Conservation (phyloP, 768 basidiomycete species). For the Leccinum broughii region DNA sequence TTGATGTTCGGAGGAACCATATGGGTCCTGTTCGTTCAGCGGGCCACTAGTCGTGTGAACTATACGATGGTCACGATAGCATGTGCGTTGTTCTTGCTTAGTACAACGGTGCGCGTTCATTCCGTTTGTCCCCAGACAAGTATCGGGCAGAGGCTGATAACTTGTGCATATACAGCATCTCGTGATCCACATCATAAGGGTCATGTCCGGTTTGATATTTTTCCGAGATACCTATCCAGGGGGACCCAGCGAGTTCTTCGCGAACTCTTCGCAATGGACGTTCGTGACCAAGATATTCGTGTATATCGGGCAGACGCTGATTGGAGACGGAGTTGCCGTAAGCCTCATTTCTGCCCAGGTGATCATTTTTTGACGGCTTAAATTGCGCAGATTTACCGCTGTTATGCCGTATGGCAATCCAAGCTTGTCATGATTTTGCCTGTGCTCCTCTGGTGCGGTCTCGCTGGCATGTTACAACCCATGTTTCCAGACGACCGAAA, state of each 20-base stretch:
- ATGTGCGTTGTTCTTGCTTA: not conserved
- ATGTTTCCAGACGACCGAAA: not conserved
- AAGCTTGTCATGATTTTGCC: not conserved
- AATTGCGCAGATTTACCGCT: not conserved
- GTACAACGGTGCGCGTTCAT: not conserved
- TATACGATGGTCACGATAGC: not conserved
- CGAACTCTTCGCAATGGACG: not conserved
- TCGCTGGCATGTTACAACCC: not conserved
- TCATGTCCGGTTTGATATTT: not conserved
- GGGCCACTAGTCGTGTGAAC: not conserved
- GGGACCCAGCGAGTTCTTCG: not conserved
- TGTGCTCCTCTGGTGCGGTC: not conserved
- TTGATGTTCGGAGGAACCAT: slow-evolving; percentile 1
- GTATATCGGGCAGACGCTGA: not conserved
- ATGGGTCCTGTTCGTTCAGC: not conserved
- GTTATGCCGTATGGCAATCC: not conserved
- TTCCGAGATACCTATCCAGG: not conserved
- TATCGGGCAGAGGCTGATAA: no score
- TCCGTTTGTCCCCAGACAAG: not conserved
- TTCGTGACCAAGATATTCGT: not conserved
- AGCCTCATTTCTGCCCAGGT: not conserved
- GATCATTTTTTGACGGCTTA: not conserved
- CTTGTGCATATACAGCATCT: not conserved
- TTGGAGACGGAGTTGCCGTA: not conserved
- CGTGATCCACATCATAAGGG: not conserved